A percentile compares a stretch with the other conserved stretches of the same genome.
Evolutionary conservation across 2,329 filamentous ascomycete genomes (phyloP).

Genomic region (Cladophialophora exuberans): DNA sequence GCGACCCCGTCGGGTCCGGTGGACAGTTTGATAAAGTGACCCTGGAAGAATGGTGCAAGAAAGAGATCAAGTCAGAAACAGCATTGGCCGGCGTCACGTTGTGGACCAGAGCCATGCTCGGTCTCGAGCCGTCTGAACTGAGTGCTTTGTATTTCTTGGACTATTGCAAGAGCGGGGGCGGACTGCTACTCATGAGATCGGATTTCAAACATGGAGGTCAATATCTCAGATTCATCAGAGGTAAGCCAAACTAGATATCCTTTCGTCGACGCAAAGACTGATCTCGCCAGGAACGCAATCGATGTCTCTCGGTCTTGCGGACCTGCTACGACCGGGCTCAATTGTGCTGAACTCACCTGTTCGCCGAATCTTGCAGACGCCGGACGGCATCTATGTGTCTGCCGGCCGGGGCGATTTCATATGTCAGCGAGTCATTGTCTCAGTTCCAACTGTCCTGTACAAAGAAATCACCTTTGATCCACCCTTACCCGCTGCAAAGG

Average conservation of each 20-base stretch:
- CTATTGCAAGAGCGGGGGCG: constrained; percentile 58
- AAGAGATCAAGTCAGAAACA: constrained; percentile 35
- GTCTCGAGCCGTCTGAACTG: constrained; percentile 53
- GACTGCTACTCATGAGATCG: constrained; percentile 57
- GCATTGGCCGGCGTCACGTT: constrained; percentile 46
- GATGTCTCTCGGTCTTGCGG: constrained; percentile 44
- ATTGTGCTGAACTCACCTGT: constrained; percentile 40
- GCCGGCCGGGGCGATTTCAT: constrained; percentile 33
- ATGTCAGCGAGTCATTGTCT: constrained; percentile 53
- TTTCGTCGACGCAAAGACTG: constrained; percentile 1
- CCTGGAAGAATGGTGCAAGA: constrained; percentile 44
- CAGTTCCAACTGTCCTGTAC: constrained; percentile 53
- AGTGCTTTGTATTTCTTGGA: constrained; percentile 59
- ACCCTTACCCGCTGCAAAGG: constrained; percentile 47
- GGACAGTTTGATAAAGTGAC: constrained; percentile 42
- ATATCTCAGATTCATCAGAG: constrained; percentile 45
- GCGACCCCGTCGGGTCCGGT: constrained; percentile 24
- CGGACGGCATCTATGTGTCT: constrained; percentile 27
- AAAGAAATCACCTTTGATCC: constrained; percentile 54
- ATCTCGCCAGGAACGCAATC: constrained; percentile 47
- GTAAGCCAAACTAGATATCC: constrained; percentile 4
- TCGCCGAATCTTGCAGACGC: constrained; percentile 36
- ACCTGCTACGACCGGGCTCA: constrained; percentile 37
- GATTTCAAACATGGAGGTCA: constrained; percentile 58
- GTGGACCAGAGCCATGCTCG: constrained; percentile 57